Evolutionary conservation across 1,284 basidiomycete species (phyloP), one percentile per base, ranked within the genome.

Genomic region (Cutaneotrichosporon cavernicola): DNA sequence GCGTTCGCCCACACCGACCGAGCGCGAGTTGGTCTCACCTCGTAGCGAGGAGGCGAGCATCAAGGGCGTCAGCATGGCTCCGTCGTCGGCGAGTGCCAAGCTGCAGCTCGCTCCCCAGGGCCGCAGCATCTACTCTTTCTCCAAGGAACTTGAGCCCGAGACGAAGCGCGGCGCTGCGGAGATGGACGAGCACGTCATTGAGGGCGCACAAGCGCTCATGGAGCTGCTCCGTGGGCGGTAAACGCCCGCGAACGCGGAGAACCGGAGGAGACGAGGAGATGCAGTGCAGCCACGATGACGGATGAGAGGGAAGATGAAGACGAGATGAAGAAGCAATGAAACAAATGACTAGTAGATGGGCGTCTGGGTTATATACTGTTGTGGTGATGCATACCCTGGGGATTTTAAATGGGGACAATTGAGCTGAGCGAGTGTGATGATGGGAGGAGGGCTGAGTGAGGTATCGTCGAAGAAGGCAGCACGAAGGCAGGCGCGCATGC

Each of bases 101-200:
- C 57, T 56, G 14, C 63, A 65, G 31, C 57, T 69, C 6, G 51
- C 66, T 18, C 67, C 67, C 52, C 61, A 66, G 59, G 67, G 67
- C 43, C 62, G 67, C 36, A 66, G 62, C 63, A 69, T 69, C 56
- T 69, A 69, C 61, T 66, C 65, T 52, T 66, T 69, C 59, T 66
- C 65, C 38, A 69, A 63, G 21, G 67, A 63, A 61, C 65, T 69
- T 52, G 67, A 69, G 63, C 67, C 67, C 34, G 62, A 69, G 63
- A 64, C 62, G 14, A 66, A 66, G 61, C 65, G 65, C 53, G 67
- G 67, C 30, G 57, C 60, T 26, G 63, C 56, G 38, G 67, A 69
- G 63, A 69, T 69, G 67, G 67, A 69, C 53, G 67, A 69, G 61
- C 64, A 66, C 40, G 67, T 69, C 22, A 40, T 69, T 22, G 65